Evolutionary conservation across 805 yeast genomes (phyloP), one percentile per base, ranked within the genome.

Genomic region (Metschnikowia drakensbergensis): DNA sequence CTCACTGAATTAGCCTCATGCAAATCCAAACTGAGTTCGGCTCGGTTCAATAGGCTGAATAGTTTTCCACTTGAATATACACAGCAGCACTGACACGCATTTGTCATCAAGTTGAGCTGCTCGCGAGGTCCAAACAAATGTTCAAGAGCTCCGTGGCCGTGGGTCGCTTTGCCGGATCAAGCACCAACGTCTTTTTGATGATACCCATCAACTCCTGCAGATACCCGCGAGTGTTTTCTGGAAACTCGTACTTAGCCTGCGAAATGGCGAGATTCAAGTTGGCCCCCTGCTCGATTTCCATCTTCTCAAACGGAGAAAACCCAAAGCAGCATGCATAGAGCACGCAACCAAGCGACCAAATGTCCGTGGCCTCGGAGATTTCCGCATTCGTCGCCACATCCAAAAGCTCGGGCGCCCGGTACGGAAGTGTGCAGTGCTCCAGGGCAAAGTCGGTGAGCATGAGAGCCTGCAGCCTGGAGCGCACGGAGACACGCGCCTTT

Each of bases 331-430:
- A 67, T 1, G 90, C 81, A 64, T 87, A 91, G 13, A 89, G 63
- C 1, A 89, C 73, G 60, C 97, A 89, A 0, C 98, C 98, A 28
- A 91, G 65, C 3, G 96, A 85, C 98, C 98, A 91, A 26, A 92
- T 80, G 64, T 91, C 98, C 3, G 86, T 83, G 50, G 79, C 78
- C 58, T 88, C 96, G 53, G 83, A 82, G 39, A 91, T 73, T 5
- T 66, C 66, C n/a, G 79, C 65, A 37, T 85, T 84, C 1, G 88
- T 77, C 38, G 80, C 80, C 34, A 89, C 85, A 59, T 89, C 92
- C 49, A 91, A 68, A 40, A 92, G 71, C 61, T 91, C 98, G 0
- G 98, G 98, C 0, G 97, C 96, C 36, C 96, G 72, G 64, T 86
- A 92, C 1, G 95, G 89, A 46, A 88, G 67, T 1, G 96, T 86